Evolutionary conservation across 805 yeast genomes (phyloP).

Genomic region (Jamesozyma rosinii): DNA sequence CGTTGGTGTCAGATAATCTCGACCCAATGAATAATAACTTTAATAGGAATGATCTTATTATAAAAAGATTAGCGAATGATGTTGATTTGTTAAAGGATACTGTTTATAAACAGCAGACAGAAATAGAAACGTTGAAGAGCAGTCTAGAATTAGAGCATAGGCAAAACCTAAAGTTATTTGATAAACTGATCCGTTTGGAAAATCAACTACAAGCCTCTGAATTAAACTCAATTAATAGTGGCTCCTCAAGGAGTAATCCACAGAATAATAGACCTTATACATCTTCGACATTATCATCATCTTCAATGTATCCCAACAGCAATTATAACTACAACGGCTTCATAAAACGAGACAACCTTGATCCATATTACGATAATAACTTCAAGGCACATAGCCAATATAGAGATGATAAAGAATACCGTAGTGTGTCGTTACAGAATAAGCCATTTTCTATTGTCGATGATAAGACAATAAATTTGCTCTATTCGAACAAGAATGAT

Average conservation of each 20-base stretch:
- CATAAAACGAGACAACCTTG: background rate
- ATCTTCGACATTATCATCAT: background rate
- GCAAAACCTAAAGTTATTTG: conserved; percentile 11
- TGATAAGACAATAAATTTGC: conserved; percentile 6
- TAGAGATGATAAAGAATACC: background rate
- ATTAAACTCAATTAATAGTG: conserved; percentile 7
- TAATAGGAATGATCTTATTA: background rate
- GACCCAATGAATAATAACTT: background rate
- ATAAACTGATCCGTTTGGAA: conserved; percentile 11
- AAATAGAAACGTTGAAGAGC: conserved; percentile 12
- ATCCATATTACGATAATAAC: background rate
- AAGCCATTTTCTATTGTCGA: conserved; percentile 3
- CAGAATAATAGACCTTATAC: background rate
- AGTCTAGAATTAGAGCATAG: conserved; percentile 12
- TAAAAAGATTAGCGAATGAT: conserved; percentile 9
- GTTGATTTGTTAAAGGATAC: conserved; percentile 12
- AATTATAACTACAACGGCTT: background rate
- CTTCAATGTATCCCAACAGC: background rate
- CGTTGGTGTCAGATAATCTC: background rate
- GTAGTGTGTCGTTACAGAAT: background rate
- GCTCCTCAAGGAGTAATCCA: background rate
- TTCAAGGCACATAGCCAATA: background rate
- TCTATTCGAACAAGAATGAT: background rate
- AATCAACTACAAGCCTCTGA: conserved; percentile 4
- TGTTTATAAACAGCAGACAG: conserved; percentile 17